Conservation (phyloP, 371 early-diverging fungal species). For the Choanephora cucurbitarum region DNA sequence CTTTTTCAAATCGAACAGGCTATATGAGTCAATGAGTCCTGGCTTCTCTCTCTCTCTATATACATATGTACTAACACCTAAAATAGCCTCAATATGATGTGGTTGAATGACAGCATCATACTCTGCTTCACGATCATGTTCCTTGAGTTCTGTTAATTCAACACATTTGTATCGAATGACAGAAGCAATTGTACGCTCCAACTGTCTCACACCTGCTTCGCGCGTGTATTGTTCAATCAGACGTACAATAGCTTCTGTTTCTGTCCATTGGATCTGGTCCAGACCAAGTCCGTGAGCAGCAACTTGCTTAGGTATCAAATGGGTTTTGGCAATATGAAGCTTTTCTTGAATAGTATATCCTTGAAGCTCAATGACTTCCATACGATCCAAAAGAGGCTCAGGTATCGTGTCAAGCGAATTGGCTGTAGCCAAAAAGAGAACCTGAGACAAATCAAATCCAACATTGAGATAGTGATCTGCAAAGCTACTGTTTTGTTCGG, state of each 20-base stretch:
- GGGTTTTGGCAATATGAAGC: conserved; percentile 46
- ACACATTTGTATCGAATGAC: conserved; percentile 78
- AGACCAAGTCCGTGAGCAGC: conserved; percentile 59
- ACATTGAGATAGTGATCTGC: conserved; percentile 84
- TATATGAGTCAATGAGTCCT: neutral
- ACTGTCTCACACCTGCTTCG: conserved; percentile 82
- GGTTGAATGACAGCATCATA: conserved; percentile 40
- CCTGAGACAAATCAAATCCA: conserved; percentile 79
- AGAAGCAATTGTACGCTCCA: conserved; percentile 77
- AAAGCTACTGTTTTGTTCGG: conserved; percentile 80
- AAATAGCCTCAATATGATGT: conserved; percentile 57
- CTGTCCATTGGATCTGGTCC: conserved; percentile 42
- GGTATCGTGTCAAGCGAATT: conserved; percentile 81
- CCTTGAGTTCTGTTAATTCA: conserved; percentile 52
- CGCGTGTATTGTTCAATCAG: conserved; percentile 74
- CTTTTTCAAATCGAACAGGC: conserved; percentile 45
- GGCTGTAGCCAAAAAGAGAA: conserved; percentile 88
- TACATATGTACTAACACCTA: conserved; percentile 53
- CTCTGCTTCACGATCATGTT: conserved; percentile 9
- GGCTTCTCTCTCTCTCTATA: neutral
- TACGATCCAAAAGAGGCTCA: conserved; percentile 80
- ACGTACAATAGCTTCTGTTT: conserved; percentile 56
- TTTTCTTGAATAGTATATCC: conserved; percentile 90
- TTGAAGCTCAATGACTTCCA: conserved; percentile 83
- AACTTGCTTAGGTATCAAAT: conserved; percentile 70